Percentiles rank a stretch among this genome's conserved stretches.
phyloP scores from a whole-genome alignment of 345 rosid species.

The Rhodomyrtus tomentosa region DNA sequence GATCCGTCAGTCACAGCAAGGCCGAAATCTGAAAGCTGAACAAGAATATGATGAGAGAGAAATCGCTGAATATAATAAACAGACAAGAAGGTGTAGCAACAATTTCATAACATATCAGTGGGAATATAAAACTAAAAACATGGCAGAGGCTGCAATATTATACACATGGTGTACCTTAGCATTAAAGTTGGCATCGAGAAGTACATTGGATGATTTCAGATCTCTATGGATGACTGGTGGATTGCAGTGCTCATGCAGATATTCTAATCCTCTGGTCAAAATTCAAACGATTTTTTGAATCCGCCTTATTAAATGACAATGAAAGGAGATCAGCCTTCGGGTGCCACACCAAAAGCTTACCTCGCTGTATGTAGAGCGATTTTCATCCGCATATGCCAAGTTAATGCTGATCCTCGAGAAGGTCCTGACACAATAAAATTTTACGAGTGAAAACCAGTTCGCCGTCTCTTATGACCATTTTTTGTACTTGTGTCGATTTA shows the following conservation, averaged over 20 bases:
- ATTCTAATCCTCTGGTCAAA: slow-evolving; percentile 80
- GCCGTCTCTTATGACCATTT: background rate
- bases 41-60: slow-evolving; percentile 2
- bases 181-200: slow-evolving; percentile 71
- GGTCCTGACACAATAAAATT: slow-evolving; percentile 29
- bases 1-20: slow-evolving; percentile 71
- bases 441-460: background rate
- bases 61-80: background rate
- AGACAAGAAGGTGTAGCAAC: background rate
- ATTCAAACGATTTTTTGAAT: slow-evolving; percentile 2
- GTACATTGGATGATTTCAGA: slow-evolving; percentile 93
- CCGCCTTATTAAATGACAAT: background rate
- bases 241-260: slow-evolving; percentile 85
- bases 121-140: background rate
- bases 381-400: slow-evolving; percentile 87
- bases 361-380: slow-evolving; percentile 80
- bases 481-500: background rate
- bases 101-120: background rate
- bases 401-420: slow-evolving; percentile 59
- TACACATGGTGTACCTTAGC: slow-evolving; percentile 55
- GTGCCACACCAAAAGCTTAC: slow-evolving; percentile 20
- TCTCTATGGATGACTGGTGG: slow-evolving; percentile 95
- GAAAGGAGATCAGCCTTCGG: background rate
- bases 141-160: background rate
- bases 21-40: slow-evolving; percentile 94